These are phyloP conservation scores for Thymus mandschuricus DNA, from an alignment of 257 asterid genomes.

Conservation along the genomic window DNA sequence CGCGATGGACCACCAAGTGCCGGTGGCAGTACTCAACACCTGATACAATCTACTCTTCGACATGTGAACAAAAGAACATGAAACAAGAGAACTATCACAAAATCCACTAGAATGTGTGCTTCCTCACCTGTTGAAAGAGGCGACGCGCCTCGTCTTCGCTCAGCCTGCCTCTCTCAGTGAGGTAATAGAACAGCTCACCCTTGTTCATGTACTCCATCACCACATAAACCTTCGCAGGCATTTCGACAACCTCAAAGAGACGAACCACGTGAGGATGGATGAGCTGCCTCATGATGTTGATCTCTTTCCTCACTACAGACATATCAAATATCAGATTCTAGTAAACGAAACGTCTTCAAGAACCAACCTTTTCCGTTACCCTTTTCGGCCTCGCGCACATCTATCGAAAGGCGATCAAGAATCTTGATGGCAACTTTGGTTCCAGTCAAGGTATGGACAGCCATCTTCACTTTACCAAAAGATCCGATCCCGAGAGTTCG, in stretches of 20 bases:
- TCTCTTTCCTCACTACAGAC: conserved; percentile 59
- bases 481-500: conserved; percentile 62
- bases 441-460: conserved; percentile 57
- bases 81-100: too few relatives aligned
- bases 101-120: too few relatives aligned
- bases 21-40: conserved; percentile 66
- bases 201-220: conserved; percentile 72
- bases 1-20: conserved; percentile 67
- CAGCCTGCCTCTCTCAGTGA: conserved; percentile 49
- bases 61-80: neutral
- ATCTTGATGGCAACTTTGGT: conserved; percentile 70
- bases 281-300: conserved; percentile 58
- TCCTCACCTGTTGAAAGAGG: conserved; percentile 51
- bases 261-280: conserved; percentile 70
- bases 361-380: conserved; percentile 23
- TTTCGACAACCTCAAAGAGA: conserved; percentile 70
- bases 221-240: conserved; percentile 53
- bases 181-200: conserved; percentile 63
- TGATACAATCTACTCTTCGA: conserved; percentile 51
- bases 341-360: neutral
- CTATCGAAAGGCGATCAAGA: conserved; percentile 47
- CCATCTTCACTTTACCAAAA: conserved; percentile 68
- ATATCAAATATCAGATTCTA: conserved; percentile 3
- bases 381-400: conserved; percentile 42
- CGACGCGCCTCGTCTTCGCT: conserved; percentile 68